Conservation (phyloP, 2,329 filamentous ascomycete species). For the Aureobasidium sp. region DNA sequence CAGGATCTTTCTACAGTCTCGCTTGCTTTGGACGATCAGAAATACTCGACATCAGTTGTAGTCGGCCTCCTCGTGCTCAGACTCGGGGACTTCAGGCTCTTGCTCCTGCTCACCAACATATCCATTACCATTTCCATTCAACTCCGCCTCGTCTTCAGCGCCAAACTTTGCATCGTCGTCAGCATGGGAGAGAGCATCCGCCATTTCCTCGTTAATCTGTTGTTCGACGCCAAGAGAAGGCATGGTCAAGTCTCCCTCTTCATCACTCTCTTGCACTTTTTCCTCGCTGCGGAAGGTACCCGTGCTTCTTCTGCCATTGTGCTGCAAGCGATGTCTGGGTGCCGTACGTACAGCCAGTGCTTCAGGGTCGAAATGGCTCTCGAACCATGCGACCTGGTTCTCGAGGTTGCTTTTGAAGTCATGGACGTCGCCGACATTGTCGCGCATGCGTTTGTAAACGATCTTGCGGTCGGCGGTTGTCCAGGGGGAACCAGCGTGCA, state of each 20-base stretch:
- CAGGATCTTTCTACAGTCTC: too few species aligned
- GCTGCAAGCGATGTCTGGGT: not conserved
- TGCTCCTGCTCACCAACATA: conserved; percentile 1
- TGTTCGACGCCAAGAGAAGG: not conserved
- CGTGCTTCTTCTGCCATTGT: not conserved
- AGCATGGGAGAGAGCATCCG: not conserved
- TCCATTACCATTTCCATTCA: conserved; percentile 23
- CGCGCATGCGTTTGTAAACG: conserved; percentile 1
- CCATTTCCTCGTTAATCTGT: not conserved
- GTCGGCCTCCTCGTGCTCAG: not conserved
- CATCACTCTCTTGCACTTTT: conserved; percentile 9
- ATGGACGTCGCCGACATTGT: not conserved
- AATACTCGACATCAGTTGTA: conserved; percentile 1
- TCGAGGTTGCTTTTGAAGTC: conserved; percentile 5
- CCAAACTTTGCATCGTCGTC: not conserved
- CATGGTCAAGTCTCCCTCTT: conserved; percentile 5
- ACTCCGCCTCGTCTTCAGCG: conserved; percentile 33
- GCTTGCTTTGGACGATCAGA: too few species aligned
- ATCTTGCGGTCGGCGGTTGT: conserved; percentile 12
- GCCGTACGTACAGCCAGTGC: not conserved
- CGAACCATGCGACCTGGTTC: not conserved
- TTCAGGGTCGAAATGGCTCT: not conserved
- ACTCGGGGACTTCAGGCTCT: conserved; percentile 6
- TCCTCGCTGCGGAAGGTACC: not conserved
- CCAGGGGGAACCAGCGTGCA: not conserved